Evolutionary conservation across 208 protist genomes (phyloP).

Genomic region (Strigomonas galati): DNA sequence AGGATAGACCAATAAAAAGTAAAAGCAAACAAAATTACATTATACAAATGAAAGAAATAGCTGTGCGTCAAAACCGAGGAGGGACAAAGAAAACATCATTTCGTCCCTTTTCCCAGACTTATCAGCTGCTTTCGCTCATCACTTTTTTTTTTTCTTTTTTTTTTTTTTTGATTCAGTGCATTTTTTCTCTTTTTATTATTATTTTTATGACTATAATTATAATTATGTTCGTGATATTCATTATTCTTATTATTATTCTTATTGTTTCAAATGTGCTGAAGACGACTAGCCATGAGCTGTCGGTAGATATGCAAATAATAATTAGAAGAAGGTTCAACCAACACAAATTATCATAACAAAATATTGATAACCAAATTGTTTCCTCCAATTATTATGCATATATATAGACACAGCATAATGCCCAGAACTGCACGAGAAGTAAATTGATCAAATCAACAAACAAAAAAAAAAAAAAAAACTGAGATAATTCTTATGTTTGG

Average conservation of each 20-base stretch:
- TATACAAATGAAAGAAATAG: background rate
- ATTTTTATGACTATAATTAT: background rate
- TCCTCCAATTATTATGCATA: background rate
- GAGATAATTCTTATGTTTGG: background rate
- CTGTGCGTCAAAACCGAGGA: background rate
- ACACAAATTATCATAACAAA: no score
- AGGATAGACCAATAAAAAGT: background rate
- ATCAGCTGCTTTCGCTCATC: background rate
- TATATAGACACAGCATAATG: background rate
- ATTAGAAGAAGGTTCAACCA: no score
- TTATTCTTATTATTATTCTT: no score
- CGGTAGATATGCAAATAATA: no score
- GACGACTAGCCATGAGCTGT: no score
- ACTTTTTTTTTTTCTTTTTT: conserved; percentile 6
- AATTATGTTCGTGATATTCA: background rate
- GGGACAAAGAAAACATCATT: no score
- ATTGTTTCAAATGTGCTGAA: no score
- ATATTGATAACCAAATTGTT: no score
- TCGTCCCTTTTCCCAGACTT: no score
- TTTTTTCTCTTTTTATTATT: background rate
- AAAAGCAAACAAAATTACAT: background rate
- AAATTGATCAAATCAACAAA: background rate
- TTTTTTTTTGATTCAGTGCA: conserved; percentile 1
- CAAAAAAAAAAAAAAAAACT: conserved; percentile 15
- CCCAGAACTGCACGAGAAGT: background rate